Base-by-base conservation (phyloP, 169 alveolate genomes). In the Plasmodium adleri region DNA sequence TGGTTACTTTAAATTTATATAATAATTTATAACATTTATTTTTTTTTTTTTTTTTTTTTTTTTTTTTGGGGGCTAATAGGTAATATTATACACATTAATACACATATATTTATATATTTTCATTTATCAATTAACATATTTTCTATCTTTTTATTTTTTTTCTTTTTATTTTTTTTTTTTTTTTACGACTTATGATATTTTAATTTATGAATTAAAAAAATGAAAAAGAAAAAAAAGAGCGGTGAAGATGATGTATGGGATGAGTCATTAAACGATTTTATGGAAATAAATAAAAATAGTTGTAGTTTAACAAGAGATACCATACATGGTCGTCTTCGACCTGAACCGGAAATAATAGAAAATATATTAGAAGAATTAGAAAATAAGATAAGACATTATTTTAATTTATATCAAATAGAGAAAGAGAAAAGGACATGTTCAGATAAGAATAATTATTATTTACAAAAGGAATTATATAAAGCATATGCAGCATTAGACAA, bases 341-440 rank as follows among this genome's bases (percentile, higher is more conserved):
- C 96, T 13, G 95, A 88, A 32, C 96, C 96, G 0, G 96, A 94
- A 92, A 91, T 95, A 12, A 72, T 95, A 17, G 97, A 95, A 71
- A 94, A 95, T 73, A 74, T 95, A 86, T 71, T 95, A 45, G 97
- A 95, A 52, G 97, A 93, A 32, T 70, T 95, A 78, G 97, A 95
- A 60, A 90, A 90, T 2, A 93, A 93, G 28, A 93, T 95, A 78
- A 91, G 96, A 60, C 93, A 95, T 90, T 95, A 95, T 72, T 95
- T 95, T 67, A 88, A 92, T 47, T 68, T 95, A 71, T 95, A 92
- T 80, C 68, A 93, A 88, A 66, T 94, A 13, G 97, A 95, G 72
- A 88, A 97, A 8, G 96, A 95, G 54, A 90, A 89, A 73, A 93
- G 97, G 83, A 86, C 92, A 66, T 60, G 86, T 73, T 43, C 92